A percentile compares a stretch with the other conserved stretches of the same genome.
Evolutionary conservation across 495 filamentous ascomycete species (phyloP).

Genomic region (Schizothecium vesticola): DNA sequence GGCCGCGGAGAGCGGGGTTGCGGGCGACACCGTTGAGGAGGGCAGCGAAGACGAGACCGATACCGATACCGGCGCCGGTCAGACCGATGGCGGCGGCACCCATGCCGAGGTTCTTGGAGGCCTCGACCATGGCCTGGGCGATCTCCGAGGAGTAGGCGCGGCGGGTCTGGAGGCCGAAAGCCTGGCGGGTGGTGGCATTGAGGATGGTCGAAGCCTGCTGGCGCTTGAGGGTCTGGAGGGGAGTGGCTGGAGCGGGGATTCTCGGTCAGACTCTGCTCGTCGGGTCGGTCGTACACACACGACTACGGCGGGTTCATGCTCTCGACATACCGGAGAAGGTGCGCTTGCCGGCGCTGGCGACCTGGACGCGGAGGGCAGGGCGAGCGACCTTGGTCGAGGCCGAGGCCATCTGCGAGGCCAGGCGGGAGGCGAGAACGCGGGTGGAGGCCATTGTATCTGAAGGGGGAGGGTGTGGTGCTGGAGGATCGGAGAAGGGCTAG

Average conservation of each 20-base stretch:
- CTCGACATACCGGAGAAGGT: conserved; percentile 52
- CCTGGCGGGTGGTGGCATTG: conserved; percentile 59
- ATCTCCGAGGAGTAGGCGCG: conserved; percentile 77
- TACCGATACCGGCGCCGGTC: conserved; percentile 87
- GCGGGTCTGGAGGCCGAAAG: conserved; percentile 56
- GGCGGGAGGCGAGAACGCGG: conserved; percentile 63
- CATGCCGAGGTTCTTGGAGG: conserved; percentile 84
- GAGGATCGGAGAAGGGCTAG: conserved; percentile 28
- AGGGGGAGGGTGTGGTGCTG: conserved; percentile 33
- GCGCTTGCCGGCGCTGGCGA: conserved; percentile 60
- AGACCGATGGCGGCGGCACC: conserved; percentile 84
- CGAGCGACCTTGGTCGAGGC: conserved; percentile 57
- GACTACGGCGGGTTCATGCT: conserved; percentile 18
- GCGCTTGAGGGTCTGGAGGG: conserved; percentile 61
- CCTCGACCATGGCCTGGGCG: conserved; percentile 77
- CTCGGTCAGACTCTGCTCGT: conserved; percentile 3
- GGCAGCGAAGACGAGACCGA: conserved; percentile 84
- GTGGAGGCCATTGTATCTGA: conserved; percentile 66
- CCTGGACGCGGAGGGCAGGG: conserved; percentile 57
- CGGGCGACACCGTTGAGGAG: conserved; percentile 79
- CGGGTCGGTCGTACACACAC: conserved; percentile 2
- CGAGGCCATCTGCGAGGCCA: conserved; percentile 62
- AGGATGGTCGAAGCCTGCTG: conserved; percentile 60
- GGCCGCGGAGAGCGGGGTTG: conserved; percentile 83
- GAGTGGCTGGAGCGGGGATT: conserved; percentile 27